Evolutionary conservation across 1,139 yeast genomes (phyloP), one percentile per base, ranked within the genome.

Genomic region (Geotrichum citri-aurantii): DNA sequence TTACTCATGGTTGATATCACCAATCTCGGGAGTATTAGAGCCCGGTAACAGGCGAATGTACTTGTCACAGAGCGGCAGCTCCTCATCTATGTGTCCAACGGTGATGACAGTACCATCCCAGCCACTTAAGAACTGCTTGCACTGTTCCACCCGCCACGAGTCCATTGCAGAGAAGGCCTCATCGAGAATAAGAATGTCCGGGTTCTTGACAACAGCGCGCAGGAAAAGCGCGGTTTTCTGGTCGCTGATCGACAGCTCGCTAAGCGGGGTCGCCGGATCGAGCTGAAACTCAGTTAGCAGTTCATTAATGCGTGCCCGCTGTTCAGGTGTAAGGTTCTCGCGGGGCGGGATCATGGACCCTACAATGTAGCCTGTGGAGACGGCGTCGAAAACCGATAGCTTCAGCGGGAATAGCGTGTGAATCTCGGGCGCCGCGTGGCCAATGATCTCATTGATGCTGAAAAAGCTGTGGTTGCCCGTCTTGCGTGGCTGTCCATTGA

Each of bases 141-240:
- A 91, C 61, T 77, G 77, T 26, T 77, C 75, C 71, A 91, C 80
- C 48, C 85, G 77, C 33, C 75, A 80, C 60, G 83, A 86, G 55
- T 87, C 90, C 95, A 92, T 89, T 33, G 93, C 95, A 17, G 96
- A 88, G 63, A 93, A 84, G 0, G 98, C 96, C 74, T 93, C 99
- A 70, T 93, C 99, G 2, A 93, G 76, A 57, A 93, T 86, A 54
- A 93, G 75, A 2, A 93, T 74, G 54, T 81, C 81, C 0, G 99
- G 99, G 62, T 81, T 76, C 70, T 88, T 89, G 55, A 88, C 78
- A 17, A 91, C 68, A 1, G 96, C 87, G 59, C 98, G 76, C 46
- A 91, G 73, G 65, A 93, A 85, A 40, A 93, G 74, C 0, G 84
- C 83, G 14, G 90, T 73, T 68, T 95, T 93, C 70, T 93, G 99